A percentile compares a stretch with the other conserved stretches of the same genome.
phyloP scores from a whole-genome alignment of 176 grass and related monocot species.

The Typha latifolia region DNA sequence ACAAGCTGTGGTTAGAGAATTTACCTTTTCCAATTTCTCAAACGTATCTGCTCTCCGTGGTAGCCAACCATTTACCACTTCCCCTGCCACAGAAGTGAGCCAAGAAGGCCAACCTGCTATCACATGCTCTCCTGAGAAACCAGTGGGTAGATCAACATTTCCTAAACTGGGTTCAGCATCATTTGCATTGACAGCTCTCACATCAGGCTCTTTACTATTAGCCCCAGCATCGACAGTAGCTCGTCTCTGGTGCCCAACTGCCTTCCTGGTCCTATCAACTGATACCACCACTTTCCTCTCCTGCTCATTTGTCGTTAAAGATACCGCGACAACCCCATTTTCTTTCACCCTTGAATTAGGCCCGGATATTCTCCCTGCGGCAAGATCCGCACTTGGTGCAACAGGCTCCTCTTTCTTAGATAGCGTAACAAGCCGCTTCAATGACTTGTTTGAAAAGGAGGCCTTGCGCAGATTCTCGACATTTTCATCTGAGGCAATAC shows the following conservation, averaged over 20 bases:
- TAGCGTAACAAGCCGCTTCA: slow-evolving; percentile 47
- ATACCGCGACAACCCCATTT: neutral
- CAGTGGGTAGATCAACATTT: slow-evolving; percentile 30
- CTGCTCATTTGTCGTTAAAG: neutral
- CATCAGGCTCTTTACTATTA: neutral
- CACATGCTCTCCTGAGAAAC: slow-evolving; percentile 28
- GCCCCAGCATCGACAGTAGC: slow-evolving; percentile 15
- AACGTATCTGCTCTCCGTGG: slow-evolving; percentile 56
- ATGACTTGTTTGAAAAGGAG: slow-evolving; percentile 23
- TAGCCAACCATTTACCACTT: slow-evolving; percentile 48
- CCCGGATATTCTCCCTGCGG: slow-evolving; percentile 9
- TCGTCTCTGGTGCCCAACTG: slow-evolving; percentile 30
- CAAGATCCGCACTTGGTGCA: neutral
- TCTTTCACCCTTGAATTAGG: slow-evolving; percentile 16
- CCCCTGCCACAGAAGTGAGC: slow-evolving; percentile 49
- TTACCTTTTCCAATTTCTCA: slow-evolving; percentile 51
- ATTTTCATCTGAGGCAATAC: slow-evolving; percentile 26
- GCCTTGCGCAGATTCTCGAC: slow-evolving; percentile 24
- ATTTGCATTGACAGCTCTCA: neutral
- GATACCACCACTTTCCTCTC: slow-evolving; percentile 14
- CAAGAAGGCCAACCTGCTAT: slow-evolving; percentile 63
- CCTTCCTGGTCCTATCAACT: slow-evolving; percentile 11
- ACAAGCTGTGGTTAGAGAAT: neutral
- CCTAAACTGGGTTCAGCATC: neutral
- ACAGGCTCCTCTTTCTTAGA: slow-evolving; percentile 37